A percentile compares a stretch with the other conserved stretches of the same genome.
phyloP scores from a whole-genome alignment of 495 filamentous ascomycete species.

The Hypoxylon perforatum region DNA sequence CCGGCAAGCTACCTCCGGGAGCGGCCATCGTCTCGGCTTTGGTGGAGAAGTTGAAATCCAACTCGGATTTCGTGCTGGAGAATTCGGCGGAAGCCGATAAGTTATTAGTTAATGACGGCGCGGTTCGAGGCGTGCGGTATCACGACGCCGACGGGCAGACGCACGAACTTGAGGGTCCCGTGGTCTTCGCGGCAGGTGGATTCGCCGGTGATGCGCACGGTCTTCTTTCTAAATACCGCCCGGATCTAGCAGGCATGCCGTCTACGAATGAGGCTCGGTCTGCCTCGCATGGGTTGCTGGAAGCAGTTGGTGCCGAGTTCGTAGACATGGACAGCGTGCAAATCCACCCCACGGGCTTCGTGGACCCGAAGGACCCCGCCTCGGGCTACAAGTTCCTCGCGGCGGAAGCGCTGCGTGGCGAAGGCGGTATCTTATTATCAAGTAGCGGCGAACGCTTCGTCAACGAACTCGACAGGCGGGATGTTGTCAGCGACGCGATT shows the following conservation, averaged over 20 bases:
- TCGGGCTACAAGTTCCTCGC: conserved; percentile 67
- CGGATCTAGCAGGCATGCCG: conserved; percentile 65
- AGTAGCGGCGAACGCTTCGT: conserved; percentile 60
- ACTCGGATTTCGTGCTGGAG: conserved; percentile 57
- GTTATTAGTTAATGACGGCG: conserved; percentile 46
- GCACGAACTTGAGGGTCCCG: conserved; percentile 57
- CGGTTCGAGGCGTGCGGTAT: conserved; percentile 53
- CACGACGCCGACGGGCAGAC: conserved; percentile 21
- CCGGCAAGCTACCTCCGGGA: conserved; percentile 62
- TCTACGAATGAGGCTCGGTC: conserved; percentile 69
- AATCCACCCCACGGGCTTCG: conserved; percentile 76
- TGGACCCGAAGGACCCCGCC: conserved; percentile 66
- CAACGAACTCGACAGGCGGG: conserved; percentile 68
- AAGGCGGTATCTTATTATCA: conserved; percentile 65
- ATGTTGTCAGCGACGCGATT: conserved; percentile 61
- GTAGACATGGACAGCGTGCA: conserved; percentile 70
- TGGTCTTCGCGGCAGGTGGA: conserved; percentile 67
- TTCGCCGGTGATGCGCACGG: conserved; percentile 69
- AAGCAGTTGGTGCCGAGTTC: conserved; percentile 58
- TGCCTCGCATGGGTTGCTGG: conserved; percentile 60
- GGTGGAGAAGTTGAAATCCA: conserved; percentile 54
- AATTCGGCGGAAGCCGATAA: conserved; percentile 58
- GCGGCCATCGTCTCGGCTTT: conserved; percentile 63
- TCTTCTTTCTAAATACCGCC: conserved; percentile 63
- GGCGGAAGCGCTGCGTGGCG: conserved; percentile 67